A percentile compares a stretch with the other conserved stretches of the same genome.
Evolutionary conservation across 2,329 filamentous ascomycete species (phyloP).

Genomic region (Leptodontidium sp.): DNA sequence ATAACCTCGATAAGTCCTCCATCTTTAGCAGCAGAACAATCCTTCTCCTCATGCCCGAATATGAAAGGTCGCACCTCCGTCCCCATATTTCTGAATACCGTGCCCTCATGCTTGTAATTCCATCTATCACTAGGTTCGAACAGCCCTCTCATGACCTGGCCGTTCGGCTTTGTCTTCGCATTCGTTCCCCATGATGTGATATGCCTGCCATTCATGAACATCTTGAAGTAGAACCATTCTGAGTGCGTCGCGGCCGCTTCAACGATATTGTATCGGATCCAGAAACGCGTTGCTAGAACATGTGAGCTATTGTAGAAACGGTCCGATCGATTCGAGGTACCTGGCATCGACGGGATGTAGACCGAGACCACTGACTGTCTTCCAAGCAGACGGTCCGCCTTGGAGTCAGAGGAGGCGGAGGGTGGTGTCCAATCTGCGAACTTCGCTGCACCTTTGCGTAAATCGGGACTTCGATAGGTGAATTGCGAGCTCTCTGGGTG

Average conservation of each 20-base stretch:
- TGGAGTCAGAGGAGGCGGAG: constrained; percentile 36
- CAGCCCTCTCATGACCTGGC: constrained; percentile 56
- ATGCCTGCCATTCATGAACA: constrained; percentile 61
- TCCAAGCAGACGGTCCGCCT: constrained; percentile 45
- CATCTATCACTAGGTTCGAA: constrained; percentile 57
- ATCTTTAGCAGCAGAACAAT: constrained; percentile 55
- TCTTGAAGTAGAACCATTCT: constrained; percentile 61
- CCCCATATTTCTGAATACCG: constrained; percentile 49
- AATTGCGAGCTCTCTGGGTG: constrained; percentile 61
- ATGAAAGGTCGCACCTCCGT: constrained; percentile 62
- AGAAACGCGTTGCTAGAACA: constrained; percentile 59
- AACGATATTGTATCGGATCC: constrained; percentile 56
- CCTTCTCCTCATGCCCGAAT: constrained; percentile 46
- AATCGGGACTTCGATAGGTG: constrained; percentile 42
- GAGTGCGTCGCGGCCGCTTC: constrained; percentile 44
- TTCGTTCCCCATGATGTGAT: constrained; percentile 62
- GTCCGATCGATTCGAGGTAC: constrained; percentile 46
- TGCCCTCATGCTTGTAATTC: constrained; percentile 50
- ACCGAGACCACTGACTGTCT: constrained; percentile 57
- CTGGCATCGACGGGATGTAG: constrained; percentile 63
- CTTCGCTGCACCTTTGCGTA: constrained; percentile 25
- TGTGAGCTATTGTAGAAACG: constrained; percentile 22
- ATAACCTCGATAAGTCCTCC: constrained; percentile 64
- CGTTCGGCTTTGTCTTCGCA: constrained; percentile 46
- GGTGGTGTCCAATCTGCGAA: constrained; percentile 25